Conservation (phyloP, 768 basidiomycete species). For the Sarcodon sp. region DNA sequence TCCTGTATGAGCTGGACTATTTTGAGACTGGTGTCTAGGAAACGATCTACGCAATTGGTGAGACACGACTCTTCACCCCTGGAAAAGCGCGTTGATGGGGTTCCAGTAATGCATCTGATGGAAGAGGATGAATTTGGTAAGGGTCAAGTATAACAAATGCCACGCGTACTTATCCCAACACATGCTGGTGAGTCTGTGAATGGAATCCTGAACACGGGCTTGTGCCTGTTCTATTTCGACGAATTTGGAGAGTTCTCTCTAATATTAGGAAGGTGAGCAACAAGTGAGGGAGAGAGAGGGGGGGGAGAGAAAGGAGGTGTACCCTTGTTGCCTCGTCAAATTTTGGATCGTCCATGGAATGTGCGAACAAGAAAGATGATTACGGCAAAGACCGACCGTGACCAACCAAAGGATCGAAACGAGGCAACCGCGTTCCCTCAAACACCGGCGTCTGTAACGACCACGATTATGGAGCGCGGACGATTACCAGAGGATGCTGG, state of each 20-base stretch:
- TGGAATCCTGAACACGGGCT: constrained; percentile 51
- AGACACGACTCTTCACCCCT: constrained; percentile 73
- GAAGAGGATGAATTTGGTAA: constrained; percentile 1
- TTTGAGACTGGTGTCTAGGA: constrained; percentile 77
- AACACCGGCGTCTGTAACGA: neutral
- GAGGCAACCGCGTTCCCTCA: neutral
- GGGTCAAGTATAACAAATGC: neutral
- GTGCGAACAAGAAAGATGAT: constrained; percentile 4
- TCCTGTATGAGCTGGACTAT: constrained; percentile 55
- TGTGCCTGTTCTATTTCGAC: constrained; percentile 76
- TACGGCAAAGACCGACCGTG: neutral
- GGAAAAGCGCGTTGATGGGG: constrained; percentile 68
- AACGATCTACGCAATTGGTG: constrained; percentile 83
- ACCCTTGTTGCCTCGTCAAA: constrained; percentile 78
- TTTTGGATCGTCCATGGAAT: constrained; percentile 29
- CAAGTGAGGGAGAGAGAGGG: constrained; percentile 1
- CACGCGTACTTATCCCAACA: constrained; percentile 88
- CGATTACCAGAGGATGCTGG: constrained; percentile 1
- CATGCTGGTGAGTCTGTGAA: constrained; percentile 70
- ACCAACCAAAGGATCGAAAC: neutral
- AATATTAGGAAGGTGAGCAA: constrained; percentile 4
- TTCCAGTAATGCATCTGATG: constrained; percentile 67
- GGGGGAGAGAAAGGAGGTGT: constrained; percentile 6
- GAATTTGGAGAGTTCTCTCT: constrained; percentile 79
- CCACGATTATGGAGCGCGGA: constrained; percentile 3